Percentiles rank a stretch among this genome's conserved stretches.
phyloP scores from a whole-genome alignment of 2,329 filamentous ascomycete genomes.

The Paraphaeosphaeria minitans region DNA sequence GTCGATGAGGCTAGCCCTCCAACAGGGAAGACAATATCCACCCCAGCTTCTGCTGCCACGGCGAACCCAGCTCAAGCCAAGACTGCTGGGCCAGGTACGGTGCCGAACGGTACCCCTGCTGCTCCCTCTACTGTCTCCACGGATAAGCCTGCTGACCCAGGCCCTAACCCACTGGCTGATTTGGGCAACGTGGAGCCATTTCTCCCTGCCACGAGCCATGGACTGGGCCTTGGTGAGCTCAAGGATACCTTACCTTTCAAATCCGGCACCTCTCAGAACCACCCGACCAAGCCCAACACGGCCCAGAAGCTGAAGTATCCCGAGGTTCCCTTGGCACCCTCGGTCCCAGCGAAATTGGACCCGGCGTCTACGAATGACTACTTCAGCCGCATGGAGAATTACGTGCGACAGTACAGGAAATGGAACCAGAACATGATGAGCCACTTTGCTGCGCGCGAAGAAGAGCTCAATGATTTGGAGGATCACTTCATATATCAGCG shows the following conservation, averaged over 20 bases:
- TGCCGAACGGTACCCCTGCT: constrained; percentile 24
- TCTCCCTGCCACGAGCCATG: constrained; percentile 50
- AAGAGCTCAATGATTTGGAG: constrained; percentile 50
- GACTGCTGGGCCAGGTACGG: constrained; percentile 10
- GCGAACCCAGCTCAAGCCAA: constrained; percentile 13
- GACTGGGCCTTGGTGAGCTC: constrained; percentile 61
- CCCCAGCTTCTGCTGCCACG: constrained; percentile 13
- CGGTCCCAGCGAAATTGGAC: constrained; percentile 50
- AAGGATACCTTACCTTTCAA: constrained; percentile 62
- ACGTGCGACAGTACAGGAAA: constrained; percentile 61
- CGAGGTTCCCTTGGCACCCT: constrained; percentile 58
- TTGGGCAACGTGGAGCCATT: constrained; percentile 58
- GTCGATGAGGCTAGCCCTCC: constrained; percentile 49
- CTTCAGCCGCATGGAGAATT: constrained; percentile 58
- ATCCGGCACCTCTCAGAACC: constrained; percentile 56
- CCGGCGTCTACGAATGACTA: constrained; percentile 58
- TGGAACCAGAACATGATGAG: constrained; percentile 61
- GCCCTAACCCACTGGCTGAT: constrained; percentile 55
- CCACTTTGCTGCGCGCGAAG: constrained; percentile 61
- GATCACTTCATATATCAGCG: constrained; percentile 57
- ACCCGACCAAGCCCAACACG: constrained; percentile 48
- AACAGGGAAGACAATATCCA: constrained; percentile 16
- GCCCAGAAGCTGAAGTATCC: constrained; percentile 55
- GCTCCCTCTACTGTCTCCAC: constrained; percentile 23
- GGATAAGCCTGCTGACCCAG: constrained; percentile 22